Percentiles rank a stretch among this genome's conserved stretches.
These are phyloP conservation scores for Schizochytrium sp. DNA, from an alignment of 108 stramenopile genomes.

Conservation along the genomic window DNA sequence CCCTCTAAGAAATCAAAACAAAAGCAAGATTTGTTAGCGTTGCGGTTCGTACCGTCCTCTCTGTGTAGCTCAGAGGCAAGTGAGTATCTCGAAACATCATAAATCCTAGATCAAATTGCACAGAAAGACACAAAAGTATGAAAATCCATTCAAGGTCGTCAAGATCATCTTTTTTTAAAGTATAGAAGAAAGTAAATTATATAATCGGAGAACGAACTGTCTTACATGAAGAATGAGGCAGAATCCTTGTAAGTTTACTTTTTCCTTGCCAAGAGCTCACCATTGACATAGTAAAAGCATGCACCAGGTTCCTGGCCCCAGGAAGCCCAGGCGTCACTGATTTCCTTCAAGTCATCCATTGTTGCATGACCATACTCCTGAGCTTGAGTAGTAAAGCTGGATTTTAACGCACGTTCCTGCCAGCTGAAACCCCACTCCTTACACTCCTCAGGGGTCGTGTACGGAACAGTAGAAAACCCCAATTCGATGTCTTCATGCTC, in stretches of 20 bases:
- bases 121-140: no score
- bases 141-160: no score
- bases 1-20: no score
- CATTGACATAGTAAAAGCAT: slow-evolving; percentile 57
- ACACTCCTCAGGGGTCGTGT: slow-evolving; percentile 41
- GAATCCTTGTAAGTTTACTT: not conserved
- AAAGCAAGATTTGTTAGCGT: no score
- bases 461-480: not conserved
- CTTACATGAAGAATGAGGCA: no score
- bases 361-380: slow-evolving; percentile 29
- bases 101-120: no score
- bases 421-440: slow-evolving; percentile 34
- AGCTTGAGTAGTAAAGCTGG: not conserved
- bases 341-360: not conserved
- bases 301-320: not conserved
- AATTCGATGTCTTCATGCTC: not conserved
- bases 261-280: slow-evolving; percentile 32
- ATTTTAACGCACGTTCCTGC: slow-evolving; percentile 21
- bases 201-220: no score
- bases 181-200: no score
- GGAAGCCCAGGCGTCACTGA: not conserved
- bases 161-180: no score
- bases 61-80: no score
- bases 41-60: no score
- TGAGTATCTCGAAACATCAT: no score